Percentiles rank a stretch among this genome's conserved stretches.
Evolutionary conservation across 495 filamentous ascomycete species (phyloP).

Genomic region (Cercophora samala): DNA sequence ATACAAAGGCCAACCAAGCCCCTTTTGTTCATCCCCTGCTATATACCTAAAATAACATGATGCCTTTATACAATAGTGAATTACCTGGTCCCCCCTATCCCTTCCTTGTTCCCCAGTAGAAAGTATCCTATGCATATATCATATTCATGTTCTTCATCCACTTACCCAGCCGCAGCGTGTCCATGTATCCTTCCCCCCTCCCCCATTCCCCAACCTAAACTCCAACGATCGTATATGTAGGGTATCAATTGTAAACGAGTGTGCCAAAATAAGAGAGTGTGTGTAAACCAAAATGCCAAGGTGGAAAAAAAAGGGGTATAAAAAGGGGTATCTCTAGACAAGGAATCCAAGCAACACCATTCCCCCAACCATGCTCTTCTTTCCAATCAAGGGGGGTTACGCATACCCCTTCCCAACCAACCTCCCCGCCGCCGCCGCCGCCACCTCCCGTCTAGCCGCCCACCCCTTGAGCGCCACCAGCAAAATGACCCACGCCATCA

Average conservation of each 20-base stretch:
- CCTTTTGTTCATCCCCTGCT: too few relatives aligned
- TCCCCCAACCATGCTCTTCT: neutral
- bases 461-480: constrained; percentile 86
- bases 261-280: neutral
- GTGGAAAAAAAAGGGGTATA: neutral
- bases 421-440: constrained; percentile 36
- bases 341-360: neutral
- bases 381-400: too few relatives aligned
- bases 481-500: constrained; percentile 82
- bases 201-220: neutral
- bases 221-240: neutral
- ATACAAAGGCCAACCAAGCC: too few relatives aligned
- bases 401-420: neutral
- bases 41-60: too few relatives aligned
- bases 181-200: too few relatives aligned
- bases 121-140: too few relatives aligned
- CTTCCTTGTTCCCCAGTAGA: too few relatives aligned
- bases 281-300: too few relatives aligned
- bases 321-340: neutral
- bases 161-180: too few relatives aligned
- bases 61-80: too few relatives aligned
- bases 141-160: too few relatives aligned
- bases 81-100: too few relatives aligned
- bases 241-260: neutral
- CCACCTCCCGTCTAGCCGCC: constrained; percentile 63